Conservation (phyloP, 345 rosid species). For the Eucalyptus coolabah region DNA sequence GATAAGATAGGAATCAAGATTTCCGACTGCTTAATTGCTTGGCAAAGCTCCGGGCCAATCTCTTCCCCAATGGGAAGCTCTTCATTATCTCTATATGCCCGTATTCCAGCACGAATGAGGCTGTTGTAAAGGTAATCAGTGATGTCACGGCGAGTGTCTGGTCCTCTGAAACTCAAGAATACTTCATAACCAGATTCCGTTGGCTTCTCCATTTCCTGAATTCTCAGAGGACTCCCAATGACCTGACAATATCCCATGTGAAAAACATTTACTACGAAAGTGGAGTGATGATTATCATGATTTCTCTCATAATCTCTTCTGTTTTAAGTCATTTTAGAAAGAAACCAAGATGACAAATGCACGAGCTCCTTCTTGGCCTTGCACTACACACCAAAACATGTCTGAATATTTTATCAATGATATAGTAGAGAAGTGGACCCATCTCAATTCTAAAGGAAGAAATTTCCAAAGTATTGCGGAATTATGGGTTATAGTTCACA, state of each 20-base stretch:
- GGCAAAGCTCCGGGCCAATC: background rate
- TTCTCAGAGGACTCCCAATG: rapidly evolving
- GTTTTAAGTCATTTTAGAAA: no score
- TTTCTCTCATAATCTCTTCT: rapidly evolving
- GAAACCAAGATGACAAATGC: no score
- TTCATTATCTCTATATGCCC: background rate
- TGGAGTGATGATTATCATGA: background rate
- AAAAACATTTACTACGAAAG: background rate
- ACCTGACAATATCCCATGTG: background rate
- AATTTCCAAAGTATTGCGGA: no score
- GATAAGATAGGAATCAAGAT: background rate
- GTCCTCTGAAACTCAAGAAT: background rate
- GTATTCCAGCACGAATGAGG: rapidly evolving
- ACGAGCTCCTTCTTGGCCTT: no score
- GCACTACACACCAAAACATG: no score
- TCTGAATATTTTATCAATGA: rapidly evolving
- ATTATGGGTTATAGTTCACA: no score
- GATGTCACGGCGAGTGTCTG: rapidly evolving
- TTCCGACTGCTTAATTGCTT: rapidly evolving
- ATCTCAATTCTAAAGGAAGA: no score
- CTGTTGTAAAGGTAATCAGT: background rate
- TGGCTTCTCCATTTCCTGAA: background rate
- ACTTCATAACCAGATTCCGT: background rate
- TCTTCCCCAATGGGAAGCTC: background rate
- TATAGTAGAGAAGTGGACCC: no score